A percentile compares a stretch with the other conserved stretches of the same genome.
phyloP scores from a whole-genome alignment of 1,139 yeast species.

The Yamadazyma triangularis region DNA sequence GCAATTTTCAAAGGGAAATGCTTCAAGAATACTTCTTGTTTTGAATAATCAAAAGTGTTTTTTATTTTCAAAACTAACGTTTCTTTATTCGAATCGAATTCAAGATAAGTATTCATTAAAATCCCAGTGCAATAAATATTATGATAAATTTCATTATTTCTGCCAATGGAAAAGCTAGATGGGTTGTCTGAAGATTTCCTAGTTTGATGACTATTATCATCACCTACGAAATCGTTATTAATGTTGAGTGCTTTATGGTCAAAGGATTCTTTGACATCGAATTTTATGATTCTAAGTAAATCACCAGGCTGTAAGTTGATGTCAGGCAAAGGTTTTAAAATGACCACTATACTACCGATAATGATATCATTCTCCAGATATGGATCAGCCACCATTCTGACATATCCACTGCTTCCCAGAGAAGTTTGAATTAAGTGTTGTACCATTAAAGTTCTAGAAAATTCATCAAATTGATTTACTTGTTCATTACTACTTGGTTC shows the following conservation, averaged over 20 bases:
- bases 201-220: not conserved
- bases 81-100: slow-evolving; percentile 12
- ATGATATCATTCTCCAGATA: slow-evolving; percentile 22
- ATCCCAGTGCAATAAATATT: slow-evolving; percentile 28
- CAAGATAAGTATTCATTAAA: slow-evolving; percentile 25
- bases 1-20: slow-evolving; percentile 29
- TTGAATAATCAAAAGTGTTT: slow-evolving; percentile 7
- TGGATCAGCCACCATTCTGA: slow-evolving; percentile 26
- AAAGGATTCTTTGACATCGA: slow-evolving; percentile 16
- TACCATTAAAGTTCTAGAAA: slow-evolving; percentile 21
- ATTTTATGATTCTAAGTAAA: slow-evolving; percentile 25
- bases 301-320: slow-evolving; percentile 29
- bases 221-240: not conserved
- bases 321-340: slow-evolving; percentile 27
- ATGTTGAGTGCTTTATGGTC: not conserved
- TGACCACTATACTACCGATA: slow-evolving; percentile 36
- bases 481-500: not conserved
- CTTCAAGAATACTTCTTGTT: slow-evolving; percentile 18
- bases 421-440: slow-evolving; percentile 19
- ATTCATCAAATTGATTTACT: slow-evolving; percentile 1
- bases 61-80: slow-evolving; percentile 17
- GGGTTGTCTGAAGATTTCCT: not conserved
- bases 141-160: not conserved
- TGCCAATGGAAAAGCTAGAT: not conserved
- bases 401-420: slow-evolving; percentile 8